Conservation (phyloP, 352 stramenopile species). For the Peronospora tabacina region DNA sequence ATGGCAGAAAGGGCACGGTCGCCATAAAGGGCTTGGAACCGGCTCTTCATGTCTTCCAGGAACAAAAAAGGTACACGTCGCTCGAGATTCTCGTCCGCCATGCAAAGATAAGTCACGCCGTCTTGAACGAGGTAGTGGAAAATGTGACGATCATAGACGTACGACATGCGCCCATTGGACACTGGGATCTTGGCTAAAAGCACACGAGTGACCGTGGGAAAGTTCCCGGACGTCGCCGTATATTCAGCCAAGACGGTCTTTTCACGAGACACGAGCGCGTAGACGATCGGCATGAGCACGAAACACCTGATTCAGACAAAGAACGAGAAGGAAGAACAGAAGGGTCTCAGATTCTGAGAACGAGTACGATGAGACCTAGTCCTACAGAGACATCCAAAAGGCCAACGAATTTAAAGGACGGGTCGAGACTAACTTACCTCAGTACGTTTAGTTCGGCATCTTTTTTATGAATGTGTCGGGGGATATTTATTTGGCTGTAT, state of each 20-base stretch:
- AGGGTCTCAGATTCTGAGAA: background rate
- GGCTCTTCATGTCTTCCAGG: constrained; percentile 94
- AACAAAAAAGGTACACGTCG: constrained; percentile 96
- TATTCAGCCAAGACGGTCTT: constrained; percentile 98
- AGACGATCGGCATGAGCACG: constrained; percentile 70
- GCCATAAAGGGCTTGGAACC: constrained; percentile 84
- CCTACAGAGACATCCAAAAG: no score
- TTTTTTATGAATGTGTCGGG: no score
- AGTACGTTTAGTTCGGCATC: background rate
- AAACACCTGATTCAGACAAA: no score
- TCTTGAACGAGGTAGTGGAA: constrained; percentile 96
- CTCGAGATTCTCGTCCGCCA: constrained; percentile 93
- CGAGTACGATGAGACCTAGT: no score
- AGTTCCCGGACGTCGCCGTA: constrained; percentile 94
- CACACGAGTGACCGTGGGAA: constrained; percentile 95
- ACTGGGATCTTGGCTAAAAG: constrained; percentile 94
- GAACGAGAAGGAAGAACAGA: background rate
- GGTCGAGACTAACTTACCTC: background rate
- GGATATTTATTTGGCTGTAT: no score
- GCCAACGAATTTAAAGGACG: no score
- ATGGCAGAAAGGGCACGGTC: constrained; percentile 85
- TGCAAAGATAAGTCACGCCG: constrained; percentile 96
- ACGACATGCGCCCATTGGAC: constrained; percentile 93
- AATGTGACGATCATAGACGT: constrained; percentile 94
- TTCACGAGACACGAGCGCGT: constrained; percentile 93